Percentiles rank a stretch among this genome's conserved stretches.
Evolutionary conservation across 208 protist genomes (phyloP).

Genomic region (Trypanosoma grayi): DNA sequence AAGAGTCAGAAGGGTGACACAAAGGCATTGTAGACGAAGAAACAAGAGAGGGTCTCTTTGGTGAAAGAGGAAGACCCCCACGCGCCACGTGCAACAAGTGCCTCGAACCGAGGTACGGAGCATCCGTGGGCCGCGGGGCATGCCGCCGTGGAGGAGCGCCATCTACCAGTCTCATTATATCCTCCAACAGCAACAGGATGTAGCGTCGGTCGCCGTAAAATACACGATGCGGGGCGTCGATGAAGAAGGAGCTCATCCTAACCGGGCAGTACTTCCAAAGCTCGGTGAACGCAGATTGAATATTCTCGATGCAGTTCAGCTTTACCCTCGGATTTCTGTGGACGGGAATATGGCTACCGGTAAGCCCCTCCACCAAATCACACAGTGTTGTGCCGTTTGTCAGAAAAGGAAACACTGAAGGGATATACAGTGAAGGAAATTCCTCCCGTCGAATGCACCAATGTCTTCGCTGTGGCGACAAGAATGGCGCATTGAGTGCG

Average conservation of each 20-base stretch:
- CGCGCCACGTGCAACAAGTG: background rate
- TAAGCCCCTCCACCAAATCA: conserved; percentile 35
- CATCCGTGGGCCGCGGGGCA: background rate
- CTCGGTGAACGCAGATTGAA: conserved; percentile 30
- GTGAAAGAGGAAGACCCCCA: background rate
- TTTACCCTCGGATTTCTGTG: conserved; percentile 50
- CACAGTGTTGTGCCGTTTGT: conserved; percentile 69
- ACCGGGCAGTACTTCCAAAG: conserved; percentile 28
- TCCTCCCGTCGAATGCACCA: conserved; percentile 2
- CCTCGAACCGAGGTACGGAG: conserved; percentile 3
- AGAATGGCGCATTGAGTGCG: conserved; percentile 48
- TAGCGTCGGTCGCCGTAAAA: conserved; percentile 44
- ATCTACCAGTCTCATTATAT: conserved; percentile 25
- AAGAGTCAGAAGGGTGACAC: background rate
- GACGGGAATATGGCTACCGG: conserved; percentile 14
- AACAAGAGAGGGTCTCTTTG: background rate
- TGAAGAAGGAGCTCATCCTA: conserved; percentile 29
- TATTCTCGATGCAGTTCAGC: conserved; percentile 55
- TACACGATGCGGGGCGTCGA: conserved; percentile 18
- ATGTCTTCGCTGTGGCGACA: conserved; percentile 30
- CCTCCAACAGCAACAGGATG: conserved; percentile 44
- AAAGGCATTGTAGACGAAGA: background rate
- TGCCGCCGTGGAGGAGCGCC: conserved; percentile 12
- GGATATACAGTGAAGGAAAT: conserved; percentile 45
- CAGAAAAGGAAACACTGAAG: conserved; percentile 77